A percentile compares a stretch with the other conserved stretches of the same genome.
These are phyloP conservation scores for Colletotrichum coccodes DNA, from an alignment of 2,329 filamentous ascomycete species.

Conservation along the genomic window DNA sequence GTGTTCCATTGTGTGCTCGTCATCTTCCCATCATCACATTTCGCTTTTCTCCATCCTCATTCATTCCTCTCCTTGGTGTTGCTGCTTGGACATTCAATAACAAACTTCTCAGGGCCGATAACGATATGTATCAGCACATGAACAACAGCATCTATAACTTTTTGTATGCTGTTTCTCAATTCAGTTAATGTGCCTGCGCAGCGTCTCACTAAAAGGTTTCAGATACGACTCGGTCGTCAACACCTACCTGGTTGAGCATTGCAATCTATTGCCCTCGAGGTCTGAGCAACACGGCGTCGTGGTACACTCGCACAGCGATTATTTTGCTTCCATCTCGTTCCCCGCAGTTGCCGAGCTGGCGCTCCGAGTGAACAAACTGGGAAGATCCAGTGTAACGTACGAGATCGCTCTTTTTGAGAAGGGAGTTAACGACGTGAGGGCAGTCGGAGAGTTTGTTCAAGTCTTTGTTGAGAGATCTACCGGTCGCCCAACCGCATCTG, in stretches of 20 bases:
- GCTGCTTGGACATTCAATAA: slow-evolving; percentile 19
- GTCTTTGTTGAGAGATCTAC: slow-evolving; percentile 85
- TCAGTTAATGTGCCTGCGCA: not conserved
- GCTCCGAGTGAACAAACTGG: slow-evolving; percentile 84
- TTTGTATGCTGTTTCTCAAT: slow-evolving; percentile 58
- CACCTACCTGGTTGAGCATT: slow-evolving; percentile 84
- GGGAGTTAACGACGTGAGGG: slow-evolving; percentile 78
- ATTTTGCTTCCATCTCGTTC: slow-evolving; percentile 83
- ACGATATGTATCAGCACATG: slow-evolving; percentile 95
- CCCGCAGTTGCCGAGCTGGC: slow-evolving; percentile 85
- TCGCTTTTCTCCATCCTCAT: slow-evolving; percentile 6
- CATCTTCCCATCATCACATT: slow-evolving; percentile 21
- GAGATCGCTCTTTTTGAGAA: slow-evolving; percentile 88
- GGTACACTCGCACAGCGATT: slow-evolving; percentile 87
- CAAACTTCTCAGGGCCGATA: slow-evolving; percentile 75
- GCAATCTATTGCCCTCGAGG: slow-evolving; percentile 75
- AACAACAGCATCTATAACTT: slow-evolving; percentile 92
- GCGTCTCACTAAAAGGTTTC: not conserved
- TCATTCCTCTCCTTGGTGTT: slow-evolving; percentile 10
- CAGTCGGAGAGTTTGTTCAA: slow-evolving; percentile 87
- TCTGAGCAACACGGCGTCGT: slow-evolving; percentile 83
- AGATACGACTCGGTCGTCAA: slow-evolving; percentile 93
- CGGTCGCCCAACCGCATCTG: slow-evolving; percentile 72
- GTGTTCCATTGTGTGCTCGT: not conserved
- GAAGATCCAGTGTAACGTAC: slow-evolving; percentile 88